phyloP scores from a whole-genome alignment of 2,329 filamentous ascomycete genomes.

The Sporothrix protearum region DNA sequence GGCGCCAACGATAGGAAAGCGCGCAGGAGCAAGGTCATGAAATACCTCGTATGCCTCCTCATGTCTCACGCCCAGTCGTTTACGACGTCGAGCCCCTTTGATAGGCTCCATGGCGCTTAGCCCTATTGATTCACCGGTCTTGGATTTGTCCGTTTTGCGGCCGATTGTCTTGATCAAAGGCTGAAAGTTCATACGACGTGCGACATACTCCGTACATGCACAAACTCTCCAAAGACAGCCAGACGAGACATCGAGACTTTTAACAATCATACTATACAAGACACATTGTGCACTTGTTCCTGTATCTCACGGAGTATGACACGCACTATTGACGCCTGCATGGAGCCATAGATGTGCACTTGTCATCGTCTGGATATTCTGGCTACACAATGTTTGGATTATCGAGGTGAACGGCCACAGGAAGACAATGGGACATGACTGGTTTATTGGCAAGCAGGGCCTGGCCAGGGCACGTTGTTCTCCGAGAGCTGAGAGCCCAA shows the following conservation, averaged over 20 bases:
- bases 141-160: neutral
- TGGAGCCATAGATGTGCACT: neutral
- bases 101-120: neutral
- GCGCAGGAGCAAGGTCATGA: neutral
- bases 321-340: neutral
- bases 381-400: neutral
- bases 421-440: neutral
- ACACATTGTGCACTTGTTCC: neutral
- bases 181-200: neutral
- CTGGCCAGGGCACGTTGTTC: conserved; percentile 1
- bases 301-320: neutral
- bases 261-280: neutral
- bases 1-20: neutral
- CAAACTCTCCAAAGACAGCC: neutral
- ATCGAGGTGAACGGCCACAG: neutral
- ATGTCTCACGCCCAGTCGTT: neutral
- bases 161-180: neutral
- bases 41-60: neutral
- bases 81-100: conserved; percentile 5
- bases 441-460: neutral
- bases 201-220: neutral
- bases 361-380: neutral
- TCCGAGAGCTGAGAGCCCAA: too few relatives aligned
- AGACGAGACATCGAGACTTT: neutral
- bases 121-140: neutral